Conservation (phyloP, 2,329 filamentous ascomycete species). For the Arthroderma sp. region DNA sequence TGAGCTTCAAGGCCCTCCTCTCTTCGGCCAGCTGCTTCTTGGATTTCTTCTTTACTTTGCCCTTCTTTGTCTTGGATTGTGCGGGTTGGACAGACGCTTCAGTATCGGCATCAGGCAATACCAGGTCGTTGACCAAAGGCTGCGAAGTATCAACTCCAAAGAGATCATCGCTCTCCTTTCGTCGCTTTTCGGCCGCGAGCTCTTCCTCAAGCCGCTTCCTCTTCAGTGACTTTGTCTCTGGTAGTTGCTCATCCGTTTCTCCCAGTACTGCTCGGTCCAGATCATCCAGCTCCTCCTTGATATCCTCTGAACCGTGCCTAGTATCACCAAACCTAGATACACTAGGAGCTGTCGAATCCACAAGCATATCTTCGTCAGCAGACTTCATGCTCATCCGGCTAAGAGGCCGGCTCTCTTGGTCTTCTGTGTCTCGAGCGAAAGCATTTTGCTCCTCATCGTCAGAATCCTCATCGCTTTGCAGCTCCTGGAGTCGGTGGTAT, state of each 20-base stretch:
- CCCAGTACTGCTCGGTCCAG: slow-evolving; percentile 16
- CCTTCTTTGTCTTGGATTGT: slow-evolving; percentile 31
- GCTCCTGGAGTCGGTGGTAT: slow-evolving; percentile 63
- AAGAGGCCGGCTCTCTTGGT: slow-evolving; percentile 66
- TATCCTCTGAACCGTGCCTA: neutral
- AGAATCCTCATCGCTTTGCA: slow-evolving; percentile 69
- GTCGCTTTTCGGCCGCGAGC: slow-evolving; percentile 53
- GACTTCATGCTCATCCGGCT: slow-evolving; percentile 52
- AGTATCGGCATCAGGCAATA: too few species aligned
- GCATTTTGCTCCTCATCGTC: slow-evolving; percentile 66
- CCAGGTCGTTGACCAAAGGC: slow-evolving; percentile 38
- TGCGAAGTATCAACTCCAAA: slow-evolving; percentile 45
- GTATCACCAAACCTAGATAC: slow-evolving; percentile 2
- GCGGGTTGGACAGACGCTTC: too few species aligned
- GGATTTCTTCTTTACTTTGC: slow-evolving; percentile 58
- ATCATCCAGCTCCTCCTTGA: slow-evolving; percentile 12
- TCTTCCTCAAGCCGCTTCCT: slow-evolving; percentile 23
- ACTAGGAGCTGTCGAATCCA: slow-evolving; percentile 9
- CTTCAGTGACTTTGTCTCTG: slow-evolving; percentile 4
- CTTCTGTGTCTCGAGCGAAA: slow-evolving; percentile 64
- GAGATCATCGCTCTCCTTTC: slow-evolving; percentile 72
- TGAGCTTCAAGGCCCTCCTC: slow-evolving; percentile 41
- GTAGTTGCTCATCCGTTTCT: slow-evolving; percentile 6
- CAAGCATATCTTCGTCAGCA: slow-evolving; percentile 36
- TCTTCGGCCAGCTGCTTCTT: slow-evolving; percentile 67